Percentiles rank a stretch among this genome's conserved stretches.
Evolutionary conservation across 306 rosid genomes (phyloP).

Genomic region (Inga oerstediana): DNA sequence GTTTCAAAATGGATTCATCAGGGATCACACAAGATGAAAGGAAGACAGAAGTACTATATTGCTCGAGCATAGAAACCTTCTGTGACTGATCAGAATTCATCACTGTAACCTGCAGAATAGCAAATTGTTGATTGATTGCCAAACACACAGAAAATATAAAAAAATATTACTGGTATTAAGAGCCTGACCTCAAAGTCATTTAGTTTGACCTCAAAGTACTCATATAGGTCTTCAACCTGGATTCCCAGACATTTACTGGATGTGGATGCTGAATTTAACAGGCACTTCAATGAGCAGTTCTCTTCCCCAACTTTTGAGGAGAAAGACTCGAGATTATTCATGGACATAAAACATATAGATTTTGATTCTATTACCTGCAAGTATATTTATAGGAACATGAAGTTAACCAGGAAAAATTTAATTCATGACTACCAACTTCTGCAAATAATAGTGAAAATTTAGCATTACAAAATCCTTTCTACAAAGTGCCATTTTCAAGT

Average conservation of each 20-base stretch:
- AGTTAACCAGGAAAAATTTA: not conserved
- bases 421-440: not conserved
- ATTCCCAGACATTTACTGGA: slow-evolving; percentile 36
- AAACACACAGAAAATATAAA: slow-evolving; percentile 27
- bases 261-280: slow-evolving; percentile 46
- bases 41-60: slow-evolving; percentile 55
- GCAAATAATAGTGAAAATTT: not conserved
- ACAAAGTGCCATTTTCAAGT: not conserved
- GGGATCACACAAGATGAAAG: slow-evolving; percentile 63
- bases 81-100: slow-evolving; percentile 47
- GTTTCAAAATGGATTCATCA: slow-evolving; percentile 69
- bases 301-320: slow-evolving; percentile 46
- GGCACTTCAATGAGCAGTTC: slow-evolving; percentile 42
- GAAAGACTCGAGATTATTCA: slow-evolving; percentile 39
- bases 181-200: slow-evolving; percentile 69
- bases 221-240: slow-evolving; percentile 60
- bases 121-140: slow-evolving; percentile 20
- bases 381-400: slow-evolving; percentile 27
- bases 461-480: not conserved
- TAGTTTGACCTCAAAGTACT: slow-evolving; percentile 64
- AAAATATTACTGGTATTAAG: slow-evolving; percentile 22
- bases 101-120: slow-evolving; percentile 56
- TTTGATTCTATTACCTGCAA: slow-evolving; percentile 64
- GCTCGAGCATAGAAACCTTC: slow-evolving; percentile 59
- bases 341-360: slow-evolving; percentile 51